Conservation (phyloP, 2,329 filamentous ascomycete species). For the Pseudogymnoascus sp. region DNA sequence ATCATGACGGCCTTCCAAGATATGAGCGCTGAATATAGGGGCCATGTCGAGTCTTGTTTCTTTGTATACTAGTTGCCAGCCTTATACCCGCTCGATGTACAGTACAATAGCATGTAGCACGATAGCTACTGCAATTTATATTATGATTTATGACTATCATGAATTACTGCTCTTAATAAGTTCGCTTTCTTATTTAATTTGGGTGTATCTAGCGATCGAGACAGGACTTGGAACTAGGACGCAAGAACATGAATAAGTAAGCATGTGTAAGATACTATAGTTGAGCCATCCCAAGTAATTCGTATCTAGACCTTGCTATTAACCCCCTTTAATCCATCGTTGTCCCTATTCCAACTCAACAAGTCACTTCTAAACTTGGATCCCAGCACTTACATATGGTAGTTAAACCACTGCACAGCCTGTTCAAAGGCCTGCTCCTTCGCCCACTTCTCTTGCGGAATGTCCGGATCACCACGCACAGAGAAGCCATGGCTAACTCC, state of each 20-base stretch:
- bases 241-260: not conserved
- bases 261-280: not conserved
- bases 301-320: not conserved
- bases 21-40: constrained; percentile 26
- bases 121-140: not conserved
- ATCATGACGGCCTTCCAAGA: constrained; percentile 24
- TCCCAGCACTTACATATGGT: constrained; percentile 31
- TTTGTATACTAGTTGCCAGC: constrained; percentile 6
- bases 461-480: constrained; percentile 54
- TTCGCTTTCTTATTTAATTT: not conserved
- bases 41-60: constrained; percentile 1
- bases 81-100: constrained; percentile 5
- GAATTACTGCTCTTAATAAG: not conserved
- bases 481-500: constrained; percentile 67
- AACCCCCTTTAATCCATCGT: not conserved
- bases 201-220: not conserved
- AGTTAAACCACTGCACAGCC: constrained; percentile 68
- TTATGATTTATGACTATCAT: constrained; percentile 5
- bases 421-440: constrained; percentile 77
- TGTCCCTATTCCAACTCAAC: not conserved
- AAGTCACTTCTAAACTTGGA: constrained; percentile 4
- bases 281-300: not conserved
- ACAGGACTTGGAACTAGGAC: not conserved
- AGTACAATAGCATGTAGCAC: constrained; percentile 1
- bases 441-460: constrained; percentile 53